phyloP scores from a whole-genome alignment of 2,329 filamentous ascomycete genomes.

The Xylaria sp. region DNA sequence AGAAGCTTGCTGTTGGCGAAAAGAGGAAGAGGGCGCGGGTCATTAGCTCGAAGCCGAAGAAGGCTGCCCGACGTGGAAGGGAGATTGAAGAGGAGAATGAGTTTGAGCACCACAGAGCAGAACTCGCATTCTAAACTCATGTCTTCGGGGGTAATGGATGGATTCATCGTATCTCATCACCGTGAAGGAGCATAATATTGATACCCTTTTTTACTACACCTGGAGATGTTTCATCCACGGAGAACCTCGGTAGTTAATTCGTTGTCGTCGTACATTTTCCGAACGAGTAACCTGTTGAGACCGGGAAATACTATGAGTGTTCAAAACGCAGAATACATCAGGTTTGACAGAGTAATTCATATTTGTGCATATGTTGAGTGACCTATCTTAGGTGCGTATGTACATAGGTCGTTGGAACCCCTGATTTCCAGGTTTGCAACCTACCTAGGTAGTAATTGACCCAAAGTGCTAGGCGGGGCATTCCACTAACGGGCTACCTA shows the following conservation, averaged over 20 bases:
- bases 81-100: slow-evolving; percentile 82
- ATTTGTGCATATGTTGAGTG: no score
- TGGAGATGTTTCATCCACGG: not conserved
- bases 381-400: no score
- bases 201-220: slow-evolving; percentile 20
- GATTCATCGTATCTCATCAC: slow-evolving; percentile 11
- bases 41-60: slow-evolving; percentile 53
- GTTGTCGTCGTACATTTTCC: no score
- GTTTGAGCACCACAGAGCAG: slow-evolving; percentile 40
- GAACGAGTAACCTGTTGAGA: no score
- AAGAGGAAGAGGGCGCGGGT: slow-evolving; percentile 47
- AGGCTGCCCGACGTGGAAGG: slow-evolving; percentile 60
- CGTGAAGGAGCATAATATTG: slow-evolving; percentile 9
- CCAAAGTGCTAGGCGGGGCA: not conserved
- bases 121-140: slow-evolving; percentile 36
- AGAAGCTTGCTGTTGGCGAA: slow-evolving; percentile 52
- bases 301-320: no score
- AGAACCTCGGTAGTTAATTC: slow-evolving; percentile 1
- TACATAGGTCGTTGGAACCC: no score
- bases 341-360: no score
- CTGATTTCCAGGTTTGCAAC: no score
- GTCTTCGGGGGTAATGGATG: slow-evolving; percentile 5
- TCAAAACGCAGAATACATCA: no score
- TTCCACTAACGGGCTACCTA: no score
- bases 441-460: no score